Evolutionary conservation across 148 eudicot genomes (phyloP).

Genomic region (Nepenthes gracilis): DNA sequence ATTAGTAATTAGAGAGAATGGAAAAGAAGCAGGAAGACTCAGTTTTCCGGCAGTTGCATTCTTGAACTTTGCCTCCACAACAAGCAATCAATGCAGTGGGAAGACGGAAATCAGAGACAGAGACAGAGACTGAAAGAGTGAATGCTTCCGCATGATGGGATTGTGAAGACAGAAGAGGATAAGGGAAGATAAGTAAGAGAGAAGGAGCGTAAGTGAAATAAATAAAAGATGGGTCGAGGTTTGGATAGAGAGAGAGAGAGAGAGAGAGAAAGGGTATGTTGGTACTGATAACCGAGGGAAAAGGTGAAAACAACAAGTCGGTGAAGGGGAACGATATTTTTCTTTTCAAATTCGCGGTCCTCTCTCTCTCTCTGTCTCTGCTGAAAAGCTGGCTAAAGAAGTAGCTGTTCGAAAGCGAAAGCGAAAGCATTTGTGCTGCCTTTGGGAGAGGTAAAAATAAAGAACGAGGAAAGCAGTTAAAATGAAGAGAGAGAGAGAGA

Average conservation of each 20-base stretch:
- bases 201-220: neutral
- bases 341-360: too few species aligned
- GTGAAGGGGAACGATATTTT: too few species aligned
- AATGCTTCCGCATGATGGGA: slow-evolving; percentile 2
- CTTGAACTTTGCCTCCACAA: neutral
- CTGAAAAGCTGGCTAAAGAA: too few species aligned
- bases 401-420: too few species aligned
- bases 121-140: neutral
- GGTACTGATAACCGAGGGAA: neutral
- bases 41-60: neutral
- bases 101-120: neutral
- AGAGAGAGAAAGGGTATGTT: neutral
- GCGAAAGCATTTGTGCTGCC: too few species aligned
- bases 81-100: neutral
- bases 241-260: neutral
- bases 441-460: too few species aligned
- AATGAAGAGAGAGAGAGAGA: too few species aligned
- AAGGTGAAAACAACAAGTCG: too few species aligned
- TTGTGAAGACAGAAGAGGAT: neutral
- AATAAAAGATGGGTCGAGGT: neutral
- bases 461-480: too few species aligned
- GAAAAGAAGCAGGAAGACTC: neutral
- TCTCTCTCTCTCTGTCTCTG: too few species aligned
- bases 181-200: neutral
- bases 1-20: too few species aligned